Evolutionary conservation across 345 rosid species (phyloP).

Genomic region (Geranium brycei): DNA sequence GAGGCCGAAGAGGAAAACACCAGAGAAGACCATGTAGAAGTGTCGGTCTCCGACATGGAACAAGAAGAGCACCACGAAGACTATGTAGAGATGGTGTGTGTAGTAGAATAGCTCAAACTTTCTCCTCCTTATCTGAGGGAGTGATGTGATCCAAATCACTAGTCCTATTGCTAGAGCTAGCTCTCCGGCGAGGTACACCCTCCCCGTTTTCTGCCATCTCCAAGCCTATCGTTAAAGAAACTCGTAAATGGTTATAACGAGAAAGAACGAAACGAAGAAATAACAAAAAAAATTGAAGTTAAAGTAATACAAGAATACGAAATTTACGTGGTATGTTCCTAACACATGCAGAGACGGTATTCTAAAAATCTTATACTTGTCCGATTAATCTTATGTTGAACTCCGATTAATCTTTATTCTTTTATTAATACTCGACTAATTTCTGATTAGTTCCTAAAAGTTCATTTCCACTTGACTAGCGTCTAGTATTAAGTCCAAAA

Average conservation of each 20-base stretch:
- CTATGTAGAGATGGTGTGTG: conserved; percentile 59
- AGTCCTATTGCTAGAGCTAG: conserved; percentile 45
- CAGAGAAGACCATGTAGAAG: conserved; percentile 56
- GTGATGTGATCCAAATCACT: conserved; percentile 71
- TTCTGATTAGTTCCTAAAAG: too few relatives aligned
- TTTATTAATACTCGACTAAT: too few relatives aligned
- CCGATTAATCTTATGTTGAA: too few relatives aligned
- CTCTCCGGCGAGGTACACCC: conserved; percentile 69
- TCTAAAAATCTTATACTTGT: too few relatives aligned
- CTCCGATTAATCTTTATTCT: too few relatives aligned
- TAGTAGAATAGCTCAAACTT: conserved; percentile 64
- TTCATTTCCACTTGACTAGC: too few relatives aligned
- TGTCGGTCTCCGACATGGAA: conserved; percentile 85
- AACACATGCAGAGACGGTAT: too few relatives aligned
- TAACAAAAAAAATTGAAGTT: too few relatives aligned
- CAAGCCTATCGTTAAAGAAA: conserved; percentile 24
- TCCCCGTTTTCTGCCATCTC: conserved; percentile 74
- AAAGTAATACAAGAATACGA: too few relatives aligned
- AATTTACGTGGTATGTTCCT: too few relatives aligned
- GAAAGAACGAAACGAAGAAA: neutral
- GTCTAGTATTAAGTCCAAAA: too few relatives aligned
- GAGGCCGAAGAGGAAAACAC: conserved; percentile 61
- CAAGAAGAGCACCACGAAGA: conserved; percentile 60
- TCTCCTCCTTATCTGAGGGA: conserved; percentile 68
- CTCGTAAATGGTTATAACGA: too few relatives aligned